A percentile compares a stretch with the other conserved stretches of the same genome.
Evolutionary conservation across 2,329 filamentous ascomycete genomes (phyloP).

Genomic region (Penicillium corylophilum): DNA sequence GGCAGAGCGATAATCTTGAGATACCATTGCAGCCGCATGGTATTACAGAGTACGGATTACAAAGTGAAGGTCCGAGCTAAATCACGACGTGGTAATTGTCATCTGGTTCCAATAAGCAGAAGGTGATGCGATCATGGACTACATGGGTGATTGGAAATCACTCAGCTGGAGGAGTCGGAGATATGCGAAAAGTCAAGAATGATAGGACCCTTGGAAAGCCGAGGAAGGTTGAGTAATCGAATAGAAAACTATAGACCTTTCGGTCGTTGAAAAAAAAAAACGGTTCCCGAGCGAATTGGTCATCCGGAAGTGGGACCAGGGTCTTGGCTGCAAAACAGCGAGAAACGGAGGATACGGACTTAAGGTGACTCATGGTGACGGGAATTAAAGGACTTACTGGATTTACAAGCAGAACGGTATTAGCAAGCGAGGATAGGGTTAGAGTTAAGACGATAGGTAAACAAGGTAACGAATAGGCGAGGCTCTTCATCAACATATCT

Average conservation of each 20-base stretch:
- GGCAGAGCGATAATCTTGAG: neutral
- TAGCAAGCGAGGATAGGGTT: neutral
- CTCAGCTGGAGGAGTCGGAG: neutral
- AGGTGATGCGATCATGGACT: neutral
- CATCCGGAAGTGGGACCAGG: neutral
- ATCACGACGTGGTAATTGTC: neutral
- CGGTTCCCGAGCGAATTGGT: neutral
- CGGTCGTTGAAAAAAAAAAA: neutral
- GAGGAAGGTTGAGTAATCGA: neutral
- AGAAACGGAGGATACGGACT: neutral
- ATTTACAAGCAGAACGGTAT: neutral
- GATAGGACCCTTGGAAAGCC: neutral
- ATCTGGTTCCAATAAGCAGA: neutral
- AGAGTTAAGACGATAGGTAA: neutral
- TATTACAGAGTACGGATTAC: slow-evolving; percentile 1
- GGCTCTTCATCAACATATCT: neutral
- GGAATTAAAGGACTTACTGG: neutral
- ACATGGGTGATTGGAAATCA: neutral
- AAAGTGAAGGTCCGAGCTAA: slow-evolving; percentile 1
- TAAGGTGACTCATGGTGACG: neutral
- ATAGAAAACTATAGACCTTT: neutral
- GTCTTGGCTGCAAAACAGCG: neutral
- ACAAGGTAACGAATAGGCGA: neutral
- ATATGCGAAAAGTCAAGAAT: neutral
- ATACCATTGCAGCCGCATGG: neutral